A percentile compares a stretch with the other conserved stretches of the same genome.
These are phyloP conservation scores for Colletotrichum paranaense DNA, from an alignment of 2,329 filamentous ascomycete species.

Conservation along the genomic window DNA sequence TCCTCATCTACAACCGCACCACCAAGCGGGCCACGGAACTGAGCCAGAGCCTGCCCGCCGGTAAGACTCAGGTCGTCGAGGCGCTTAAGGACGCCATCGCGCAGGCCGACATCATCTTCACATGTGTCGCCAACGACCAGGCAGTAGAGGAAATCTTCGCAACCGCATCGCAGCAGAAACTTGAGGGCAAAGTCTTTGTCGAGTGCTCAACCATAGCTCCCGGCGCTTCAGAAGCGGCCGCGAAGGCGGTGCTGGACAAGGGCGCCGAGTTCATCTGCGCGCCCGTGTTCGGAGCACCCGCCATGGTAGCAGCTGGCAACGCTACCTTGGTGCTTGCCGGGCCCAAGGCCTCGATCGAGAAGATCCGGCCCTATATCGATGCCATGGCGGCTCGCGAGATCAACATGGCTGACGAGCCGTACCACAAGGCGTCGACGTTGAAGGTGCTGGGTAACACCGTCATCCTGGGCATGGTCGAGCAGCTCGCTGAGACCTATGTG, in stretches of 20 bases:
- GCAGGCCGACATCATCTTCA: constrained; percentile 82
- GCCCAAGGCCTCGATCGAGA: constrained; percentile 67
- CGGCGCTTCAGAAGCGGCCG: constrained; percentile 77
- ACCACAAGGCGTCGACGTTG: constrained; percentile 75
- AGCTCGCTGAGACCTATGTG: constrained; percentile 81
- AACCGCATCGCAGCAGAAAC: constrained; percentile 64
- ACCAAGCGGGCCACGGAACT: constrained; percentile 73
- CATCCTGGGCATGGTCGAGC: constrained; percentile 83
- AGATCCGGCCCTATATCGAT: constrained; percentile 76
- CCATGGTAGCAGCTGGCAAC: constrained; percentile 76
- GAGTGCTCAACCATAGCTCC: constrained; percentile 92
- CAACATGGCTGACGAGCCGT: constrained; percentile 76
- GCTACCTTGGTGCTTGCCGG: constrained; percentile 82
- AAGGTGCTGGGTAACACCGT: constrained; percentile 92
- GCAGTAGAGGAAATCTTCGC: constrained; percentile 74
- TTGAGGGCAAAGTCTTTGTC: constrained; percentile 81
- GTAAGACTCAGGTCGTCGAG: constrained; percentile 72
- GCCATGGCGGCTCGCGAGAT: constrained; percentile 80
- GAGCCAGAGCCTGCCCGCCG: constrained; percentile 66
- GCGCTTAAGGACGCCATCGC: constrained; percentile 75
- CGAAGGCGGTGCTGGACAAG: constrained; percentile 64
- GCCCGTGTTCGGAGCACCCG: constrained; percentile 77
- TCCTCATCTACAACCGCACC: constrained; percentile 87
- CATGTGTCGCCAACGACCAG: constrained; percentile 82
- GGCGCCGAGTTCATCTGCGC: constrained; percentile 81